Base-by-base conservation (phyloP, 202 grass and related monocot genomes). In the Sporobolus alterniflorus region DNA sequence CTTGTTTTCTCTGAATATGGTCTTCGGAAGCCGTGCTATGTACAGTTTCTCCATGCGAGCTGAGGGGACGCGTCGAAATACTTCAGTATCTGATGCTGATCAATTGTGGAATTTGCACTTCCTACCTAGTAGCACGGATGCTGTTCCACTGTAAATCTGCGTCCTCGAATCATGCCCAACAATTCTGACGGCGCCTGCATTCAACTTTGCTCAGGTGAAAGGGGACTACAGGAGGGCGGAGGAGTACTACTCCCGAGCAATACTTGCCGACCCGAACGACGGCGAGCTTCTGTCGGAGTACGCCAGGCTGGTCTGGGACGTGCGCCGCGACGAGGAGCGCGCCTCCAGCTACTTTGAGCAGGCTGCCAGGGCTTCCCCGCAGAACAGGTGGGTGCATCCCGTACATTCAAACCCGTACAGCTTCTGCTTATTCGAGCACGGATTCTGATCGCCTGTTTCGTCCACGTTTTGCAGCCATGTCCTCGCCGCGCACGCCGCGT, bases 171-270 rank as follows among this genome's bases (percentile, higher is more conserved):
- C 54, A 39, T 15, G 57, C 6, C 55, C 9, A 28, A 6, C 12
- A 26, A 59, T 54, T 50, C 64, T 76, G 6, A 56, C 1, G 17
- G 3, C 68, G 17, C 0, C 0, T 42, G 61, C 11, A 13, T 39
- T 39, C 36, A 39, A 40, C 7, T 64, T 71, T 13, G 0, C 4
- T 24, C 74, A 98, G 96, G 88, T 86, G 0, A 96, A 89, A 41
- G 86, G 91, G 20, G 96, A 94, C 72, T 67, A 22, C 32, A 62
- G 82, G 75, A 87, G 74, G 83, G 93, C 96, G 2, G 93, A 98
- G 85, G 96, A 98, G 80, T 98, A 96, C 74, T 98, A 94, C 46
- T 98, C 96, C 61, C 92, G 96, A 7, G 96, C 91, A 1, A 98
- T 98, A 10, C 87, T 98, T 1, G 85, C 83, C 14, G 96, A 92